A percentile compares a stretch with the other conserved stretches of the same genome.
These are phyloP conservation scores for Naganishia kalamii DNA, from an alignment of 768 basidiomycete genomes.

Conservation along the genomic window DNA sequence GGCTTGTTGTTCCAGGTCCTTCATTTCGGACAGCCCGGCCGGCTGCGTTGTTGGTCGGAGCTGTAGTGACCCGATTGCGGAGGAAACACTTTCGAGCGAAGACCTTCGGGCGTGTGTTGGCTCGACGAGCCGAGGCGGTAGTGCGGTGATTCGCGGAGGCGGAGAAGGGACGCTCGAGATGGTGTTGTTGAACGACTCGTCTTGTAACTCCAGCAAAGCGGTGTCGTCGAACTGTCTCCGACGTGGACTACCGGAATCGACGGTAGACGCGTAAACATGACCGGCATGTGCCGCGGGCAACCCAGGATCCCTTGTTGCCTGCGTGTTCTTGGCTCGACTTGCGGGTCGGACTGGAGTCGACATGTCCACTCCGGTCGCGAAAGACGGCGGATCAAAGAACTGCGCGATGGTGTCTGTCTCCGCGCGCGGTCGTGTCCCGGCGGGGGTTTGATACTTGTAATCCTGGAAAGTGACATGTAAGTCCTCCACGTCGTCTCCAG, in stretches of 20 bases:
- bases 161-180: constrained; percentile 8
- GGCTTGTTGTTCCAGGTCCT: constrained; percentile 6
- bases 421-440: background rate
- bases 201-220: background rate
- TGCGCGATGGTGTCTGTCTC: background rate
- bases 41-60: background rate
- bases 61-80: background rate
- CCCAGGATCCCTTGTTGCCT: background rate
- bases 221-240: background rate
- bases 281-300: background rate
- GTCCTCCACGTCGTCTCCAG: background rate
- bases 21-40: background rate
- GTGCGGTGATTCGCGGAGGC: background rate
- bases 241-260: background rate
- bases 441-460: background rate
- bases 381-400: background rate
- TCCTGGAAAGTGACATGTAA: background rate
- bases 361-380: background rate
- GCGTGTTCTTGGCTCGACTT: background rate
- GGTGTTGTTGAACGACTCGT: constrained; percentile 14
- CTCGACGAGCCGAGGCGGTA: background rate
- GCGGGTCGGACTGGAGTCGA: background rate
- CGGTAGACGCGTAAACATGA: background rate
- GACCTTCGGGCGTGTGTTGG: background rate
- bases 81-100: background rate